phyloP scores from a whole-genome alignment of 768 basidiomycete species.

The Pholiota microspora region DNA sequence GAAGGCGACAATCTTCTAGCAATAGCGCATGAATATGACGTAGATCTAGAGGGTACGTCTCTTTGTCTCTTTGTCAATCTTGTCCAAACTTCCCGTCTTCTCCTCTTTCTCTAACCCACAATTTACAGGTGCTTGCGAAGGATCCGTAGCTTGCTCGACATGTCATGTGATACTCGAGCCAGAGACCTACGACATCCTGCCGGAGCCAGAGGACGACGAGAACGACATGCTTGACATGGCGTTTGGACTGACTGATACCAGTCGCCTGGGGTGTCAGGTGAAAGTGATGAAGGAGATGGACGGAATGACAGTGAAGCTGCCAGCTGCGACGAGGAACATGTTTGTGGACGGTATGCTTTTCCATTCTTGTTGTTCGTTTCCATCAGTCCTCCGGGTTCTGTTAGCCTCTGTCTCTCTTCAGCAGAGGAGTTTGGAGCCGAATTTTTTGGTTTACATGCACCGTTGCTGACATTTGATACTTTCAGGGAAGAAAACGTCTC shows the following conservation, averaged over 20 bases:
- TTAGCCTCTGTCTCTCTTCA: background rate
- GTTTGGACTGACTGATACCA: slow-evolving; percentile 95
- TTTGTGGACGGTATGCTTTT: slow-evolving; percentile 76
- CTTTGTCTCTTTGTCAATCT: background rate
- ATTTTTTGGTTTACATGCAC: background rate
- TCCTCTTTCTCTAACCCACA: background rate
- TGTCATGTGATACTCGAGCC: slow-evolving; percentile 89
- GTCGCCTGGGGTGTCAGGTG: slow-evolving; percentile 76
- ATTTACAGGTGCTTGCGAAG: slow-evolving; percentile 86
- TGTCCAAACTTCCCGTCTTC: background rate
- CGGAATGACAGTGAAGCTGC: slow-evolving; percentile 84
- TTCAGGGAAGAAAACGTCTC: slow-evolving; percentile 1
- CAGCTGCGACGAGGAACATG: slow-evolving; percentile 94
- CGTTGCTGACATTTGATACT: too few relatives aligned
- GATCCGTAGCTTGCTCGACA: slow-evolving; percentile 95
- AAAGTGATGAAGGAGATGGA: slow-evolving; percentile 78
- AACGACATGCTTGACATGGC: slow-evolving; percentile 99
- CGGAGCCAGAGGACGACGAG: slow-evolving; percentile 96
- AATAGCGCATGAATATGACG: slow-evolving; percentile 92
- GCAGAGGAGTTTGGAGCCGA: too few relatives aligned
- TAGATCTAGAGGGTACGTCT: slow-evolving; percentile 87
- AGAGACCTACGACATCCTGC: slow-evolving; percentile 81
- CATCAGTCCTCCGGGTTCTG: background rate
- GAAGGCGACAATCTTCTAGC: slow-evolving; percentile 92
- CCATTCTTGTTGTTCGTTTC: background rate